Evolutionary conservation across 176 grass and related monocot species (phyloP), one percentile per base, ranked within the genome.

Genomic region (Eleusine coracana): DNA sequence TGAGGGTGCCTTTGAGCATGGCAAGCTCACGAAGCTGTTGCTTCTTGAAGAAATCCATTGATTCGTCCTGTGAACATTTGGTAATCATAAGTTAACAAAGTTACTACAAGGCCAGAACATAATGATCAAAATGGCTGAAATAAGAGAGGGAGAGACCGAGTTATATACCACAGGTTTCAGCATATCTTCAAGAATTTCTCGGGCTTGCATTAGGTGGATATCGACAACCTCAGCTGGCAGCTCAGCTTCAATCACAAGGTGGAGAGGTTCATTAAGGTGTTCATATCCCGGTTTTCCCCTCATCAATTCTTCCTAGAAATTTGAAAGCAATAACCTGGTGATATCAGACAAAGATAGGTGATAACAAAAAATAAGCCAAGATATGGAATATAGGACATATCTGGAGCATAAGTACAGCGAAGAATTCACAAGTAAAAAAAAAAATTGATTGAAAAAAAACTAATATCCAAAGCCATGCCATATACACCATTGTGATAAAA

Each of bases 21-120:
- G 95, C 95, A 56, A 97, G 95, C 86, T 97, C 95, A 37, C 88
- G 79, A 31, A 97, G 74, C 92, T 97, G 95, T 81, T 97, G 92
- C 88, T 97, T 97, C 90, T 97, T 97, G 86, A 90, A 94, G 70
- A 94, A 94, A 74, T 97, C 95, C 58, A 92, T 92, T 12, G 95
- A 94, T 85, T 97, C 95, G 34, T 97, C 95, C 92, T 50, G 41
- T 6, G 5, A 44, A 44, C 41, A 44, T 44, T 44, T 44, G 41
- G 41, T 44, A 44, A 44, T 44, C 5, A 44, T 44, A 44, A 44
- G 41, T 44, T 44, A 44, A 7, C 6, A 44, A 44, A 44, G 3
- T 44, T 44, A 44, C 3, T 5, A 44, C 6, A 9, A 44, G 41
- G 41, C 5, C 41, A 44, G 41, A 44, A 44, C 41, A 44, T 44